A percentile compares a stretch with the other conserved stretches of the same genome.
These are phyloP conservation scores for Hypoxylon sp. DNA, from an alignment of 2,329 filamentous ascomycete species.

Conservation along the genomic window DNA sequence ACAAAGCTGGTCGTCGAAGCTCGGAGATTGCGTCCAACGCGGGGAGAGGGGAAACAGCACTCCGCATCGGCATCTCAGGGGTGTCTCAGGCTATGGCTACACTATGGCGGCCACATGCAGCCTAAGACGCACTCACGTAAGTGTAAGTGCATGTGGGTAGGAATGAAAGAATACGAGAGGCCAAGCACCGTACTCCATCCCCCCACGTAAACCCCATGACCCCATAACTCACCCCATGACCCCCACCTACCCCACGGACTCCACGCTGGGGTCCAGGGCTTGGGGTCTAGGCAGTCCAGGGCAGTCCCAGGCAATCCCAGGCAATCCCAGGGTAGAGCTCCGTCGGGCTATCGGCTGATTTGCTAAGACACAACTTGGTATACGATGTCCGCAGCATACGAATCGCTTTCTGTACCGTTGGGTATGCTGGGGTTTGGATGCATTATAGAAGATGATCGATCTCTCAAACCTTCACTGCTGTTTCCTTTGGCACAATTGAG, in stretches of 20 bases:
- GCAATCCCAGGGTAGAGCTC: too few species aligned
- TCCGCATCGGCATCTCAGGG: conserved; percentile 16
- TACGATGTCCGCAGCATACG: background rate
- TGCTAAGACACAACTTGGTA: too few species aligned
- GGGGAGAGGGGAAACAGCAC: background rate
- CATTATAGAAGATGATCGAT: background rate
- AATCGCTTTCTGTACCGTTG: background rate
- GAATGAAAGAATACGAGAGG: conserved; percentile 8
- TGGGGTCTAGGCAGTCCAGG: background rate
- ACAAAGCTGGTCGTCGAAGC: background rate
- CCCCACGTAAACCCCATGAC: conserved; percentile 15
- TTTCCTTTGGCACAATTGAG: background rate
- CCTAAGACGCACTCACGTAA: conserved; percentile 1
- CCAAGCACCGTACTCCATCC: background rate
- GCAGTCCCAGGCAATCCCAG: too few species aligned
- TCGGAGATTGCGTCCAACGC: background rate
- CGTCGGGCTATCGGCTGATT: too few species aligned
- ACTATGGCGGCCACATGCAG: background rate
- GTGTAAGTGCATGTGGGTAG: conserved; percentile 9
- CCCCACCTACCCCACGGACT: conserved; percentile 3
- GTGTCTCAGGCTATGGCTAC: too few species aligned
- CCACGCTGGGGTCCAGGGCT: background rate
- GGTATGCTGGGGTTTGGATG: background rate
- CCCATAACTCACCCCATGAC: conserved; percentile 1
- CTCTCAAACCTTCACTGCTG: background rate